A percentile compares a stretch with the other conserved stretches of the same genome.
Conservation (phyloP, 495 filamentous ascomycete genomes). For the Copromyces sp. region DNA sequence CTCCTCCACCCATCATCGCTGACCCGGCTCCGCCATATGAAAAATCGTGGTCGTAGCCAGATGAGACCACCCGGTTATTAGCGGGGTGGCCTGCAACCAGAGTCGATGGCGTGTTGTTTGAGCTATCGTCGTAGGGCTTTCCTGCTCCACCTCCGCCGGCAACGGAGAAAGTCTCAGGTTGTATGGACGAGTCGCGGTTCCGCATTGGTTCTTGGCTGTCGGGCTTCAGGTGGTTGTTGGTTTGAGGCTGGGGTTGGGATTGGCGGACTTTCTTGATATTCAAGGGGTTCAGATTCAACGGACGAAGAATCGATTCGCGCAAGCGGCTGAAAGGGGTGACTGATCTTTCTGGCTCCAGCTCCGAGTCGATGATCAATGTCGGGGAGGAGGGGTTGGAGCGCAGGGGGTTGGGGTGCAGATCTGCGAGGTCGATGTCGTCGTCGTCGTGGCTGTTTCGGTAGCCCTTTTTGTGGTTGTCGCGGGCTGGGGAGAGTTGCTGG, state of each 20-base stretch:
- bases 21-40: slow-evolving; percentile 5
- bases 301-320: slow-evolving; percentile 27
- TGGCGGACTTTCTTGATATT: slow-evolving; percentile 22
- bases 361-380: neutral
- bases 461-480: slow-evolving; percentile 16
- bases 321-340: slow-evolving; percentile 21
- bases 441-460: slow-evolving; percentile 8
- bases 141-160: neutral
- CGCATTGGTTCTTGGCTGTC: slow-evolving; percentile 23
- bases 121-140: slow-evolving; percentile 40
- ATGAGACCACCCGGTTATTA: slow-evolving; percentile 34
- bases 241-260: neutral
- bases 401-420: slow-evolving; percentile 35
- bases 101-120: slow-evolving; percentile 35
- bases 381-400: slow-evolving; percentile 28
- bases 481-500: slow-evolving; percentile 17
- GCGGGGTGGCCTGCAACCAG: slow-evolving; percentile 22
- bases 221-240: neutral
- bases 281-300: slow-evolving; percentile 28
- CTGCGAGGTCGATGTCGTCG: slow-evolving; percentile 10
- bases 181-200: slow-evolving; percentile 32
- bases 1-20: slow-evolving; percentile 24
- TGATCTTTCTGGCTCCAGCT: slow-evolving; percentile 5
- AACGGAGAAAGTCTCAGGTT: slow-evolving; percentile 42
- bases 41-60: slow-evolving; percentile 50